Evolutionary conservation across 306 rosid species (phyloP).

Genomic region (Vicia villosa): DNA sequence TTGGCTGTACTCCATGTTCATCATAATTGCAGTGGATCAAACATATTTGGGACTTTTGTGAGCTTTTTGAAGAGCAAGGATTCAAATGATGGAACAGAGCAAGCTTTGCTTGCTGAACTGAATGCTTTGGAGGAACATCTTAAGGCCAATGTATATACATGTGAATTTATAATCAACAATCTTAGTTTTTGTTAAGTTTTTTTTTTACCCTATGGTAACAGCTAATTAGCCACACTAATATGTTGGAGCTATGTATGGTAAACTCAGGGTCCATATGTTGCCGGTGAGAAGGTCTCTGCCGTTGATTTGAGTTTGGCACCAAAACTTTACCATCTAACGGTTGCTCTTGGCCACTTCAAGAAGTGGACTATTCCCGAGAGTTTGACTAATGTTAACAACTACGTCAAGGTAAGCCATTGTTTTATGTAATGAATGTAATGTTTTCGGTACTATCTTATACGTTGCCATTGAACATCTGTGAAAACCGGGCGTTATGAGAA

Average conservation of each 20-base stretch:
- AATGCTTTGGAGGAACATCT: slow-evolving; percentile 83
- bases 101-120: slow-evolving; percentile 71
- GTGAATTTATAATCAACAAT: slow-evolving; percentile 9
- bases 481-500: background rate
- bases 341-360: slow-evolving; percentile 84
- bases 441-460: background rate
- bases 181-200: background rate
- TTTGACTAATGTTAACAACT: slow-evolving; percentile 54
- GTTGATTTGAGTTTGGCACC: slow-evolving; percentile 93
- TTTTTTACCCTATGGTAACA: background rate
- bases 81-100: slow-evolving; percentile 79
- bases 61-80: slow-evolving; percentile 85
- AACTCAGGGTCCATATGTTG: slow-evolving; percentile 80
- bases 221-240: slow-evolving; percentile 22
- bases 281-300: slow-evolving; percentile 82
- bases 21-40: slow-evolving; percentile 84
- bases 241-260: slow-evolving; percentile 19
- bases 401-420: slow-evolving; percentile 60
- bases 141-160: slow-evolving; percentile 69
- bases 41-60: slow-evolving; percentile 64
- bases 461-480: background rate
- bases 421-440: slow-evolving; percentile 20
- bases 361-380: slow-evolving; percentile 72
- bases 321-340: slow-evolving; percentile 75
- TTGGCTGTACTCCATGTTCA: background rate